These are phyloP conservation scores for Bryoglossum gracile DNA, from an alignment of 495 filamentous ascomycete species.

Conservation along the genomic window DNA sequence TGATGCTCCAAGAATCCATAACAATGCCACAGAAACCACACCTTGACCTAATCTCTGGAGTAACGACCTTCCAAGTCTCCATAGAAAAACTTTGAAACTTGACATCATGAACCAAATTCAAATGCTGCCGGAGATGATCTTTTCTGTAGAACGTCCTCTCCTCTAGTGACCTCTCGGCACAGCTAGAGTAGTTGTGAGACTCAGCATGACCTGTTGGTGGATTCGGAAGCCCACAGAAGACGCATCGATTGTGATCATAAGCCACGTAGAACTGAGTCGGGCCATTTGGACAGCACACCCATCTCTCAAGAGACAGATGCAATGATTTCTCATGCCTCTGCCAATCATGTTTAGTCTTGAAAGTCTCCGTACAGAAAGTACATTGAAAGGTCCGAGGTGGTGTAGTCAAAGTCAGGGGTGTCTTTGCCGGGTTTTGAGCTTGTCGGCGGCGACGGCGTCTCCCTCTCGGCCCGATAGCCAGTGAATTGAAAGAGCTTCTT, in stretches of 20 bases:
- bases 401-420: conserved; percentile 26
- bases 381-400: conserved; percentile 53
- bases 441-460: conserved; percentile 61
- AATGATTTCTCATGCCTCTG: conserved; percentile 75
- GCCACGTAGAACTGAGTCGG: conserved; percentile 24
- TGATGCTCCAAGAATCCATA: conserved; percentile 53
- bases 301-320: conserved; percentile 69
- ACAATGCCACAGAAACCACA: conserved; percentile 63
- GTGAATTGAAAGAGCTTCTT: conserved; percentile 59
- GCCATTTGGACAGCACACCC: conserved; percentile 69
- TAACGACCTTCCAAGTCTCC: conserved; percentile 59
- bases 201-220: conserved; percentile 57
- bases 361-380: conserved; percentile 76
- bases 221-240: conserved; percentile 56
- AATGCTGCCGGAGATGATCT: conserved; percentile 75
- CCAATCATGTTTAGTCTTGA: conserved; percentile 83
- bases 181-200: conserved; percentile 62
- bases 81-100: conserved; percentile 54
- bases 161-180: conserved; percentile 53
- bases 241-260: conserved; percentile 47
- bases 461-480: conserved; percentile 65
- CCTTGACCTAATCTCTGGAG: conserved; percentile 53
- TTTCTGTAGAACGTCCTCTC: conserved; percentile 77
- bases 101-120: conserved; percentile 67
- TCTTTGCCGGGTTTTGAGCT: conserved; percentile 39